Evolutionary conservation across 139 green algal genomes (phyloP).

Genomic region (Chlorella vulgaris): DNA sequence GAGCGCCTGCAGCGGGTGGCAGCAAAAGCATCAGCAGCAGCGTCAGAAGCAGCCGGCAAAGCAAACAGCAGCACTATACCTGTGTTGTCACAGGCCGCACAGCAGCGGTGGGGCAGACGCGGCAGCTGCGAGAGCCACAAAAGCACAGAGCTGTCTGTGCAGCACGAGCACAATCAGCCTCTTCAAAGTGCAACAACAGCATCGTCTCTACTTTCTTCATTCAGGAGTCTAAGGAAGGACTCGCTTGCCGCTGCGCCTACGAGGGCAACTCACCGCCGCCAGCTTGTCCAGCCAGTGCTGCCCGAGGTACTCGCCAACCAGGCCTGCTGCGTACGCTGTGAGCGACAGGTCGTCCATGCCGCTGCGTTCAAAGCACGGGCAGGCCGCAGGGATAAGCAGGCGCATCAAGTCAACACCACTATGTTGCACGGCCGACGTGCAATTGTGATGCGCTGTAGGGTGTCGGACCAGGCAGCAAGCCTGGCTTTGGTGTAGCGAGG

Average conservation of each 20-base stretch:
- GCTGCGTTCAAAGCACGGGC: background rate
- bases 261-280: background rate
- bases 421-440: too few relatives aligned
- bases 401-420: too few relatives aligned
- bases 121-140: background rate
- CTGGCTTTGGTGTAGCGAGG: too few relatives aligned
- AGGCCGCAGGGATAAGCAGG: too few relatives aligned
- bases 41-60: background rate
- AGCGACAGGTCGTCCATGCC: conserved; percentile 44
- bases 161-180: too few relatives aligned
- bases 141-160: background rate
- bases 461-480: too few relatives aligned
- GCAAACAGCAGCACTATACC: background rate
- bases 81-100: too few relatives aligned
- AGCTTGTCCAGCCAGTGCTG: conserved; percentile 36
- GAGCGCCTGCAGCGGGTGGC: conserved; percentile 1
- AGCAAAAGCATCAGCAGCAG: background rate
- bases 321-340: conserved; percentile 41
- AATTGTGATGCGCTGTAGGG: too few relatives aligned
- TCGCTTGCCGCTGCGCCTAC: too few relatives aligned
- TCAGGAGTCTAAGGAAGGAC: too few relatives aligned
- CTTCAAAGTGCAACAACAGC: too few relatives aligned
- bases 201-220: too few relatives aligned
- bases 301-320: conserved; percentile 52
- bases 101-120: background rate